Base-by-base conservation (phyloP, 2,329 filamentous ascomycete genomes). In the Polychaeton citri region DNA sequence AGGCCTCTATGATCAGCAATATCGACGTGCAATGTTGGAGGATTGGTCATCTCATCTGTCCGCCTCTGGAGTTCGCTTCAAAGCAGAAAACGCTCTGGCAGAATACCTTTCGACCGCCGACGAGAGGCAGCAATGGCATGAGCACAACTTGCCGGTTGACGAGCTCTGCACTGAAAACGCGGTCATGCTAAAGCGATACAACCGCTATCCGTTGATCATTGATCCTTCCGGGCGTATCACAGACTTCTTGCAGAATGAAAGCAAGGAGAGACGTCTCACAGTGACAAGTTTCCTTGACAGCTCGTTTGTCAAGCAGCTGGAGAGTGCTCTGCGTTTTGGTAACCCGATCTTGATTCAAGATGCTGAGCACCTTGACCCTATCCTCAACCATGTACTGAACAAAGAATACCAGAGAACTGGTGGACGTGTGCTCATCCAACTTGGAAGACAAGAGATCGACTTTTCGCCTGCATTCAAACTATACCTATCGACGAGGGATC, bases 371-470 rank as follows among this genome's bases (percentile, higher is more conserved):
- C 67, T 98, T 38, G 90, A 98, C 54, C 92, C 92, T 1, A 87
- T 98, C 40, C 77, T 98, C 50, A 98, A 96, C 54, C 90, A 98
- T 51, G 88, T 98, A 38, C 76, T 98, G 61, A 98, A 98, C 66
- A 98, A 98, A 60, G 90, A 98, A 56, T 98, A 98, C 60, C 92
- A 98, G 62, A 92, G 87, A 66, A 98, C 92, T 19, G 90, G 90
- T 48, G 90, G 90, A 16, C 88, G 90, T 72, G 88, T 96, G 32
- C 76, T 98, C 36, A 98, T 98, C 44, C 90, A 98, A 61, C 81
- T 98, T 28, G 90, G 90, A 52, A 95, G 90, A 62, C 92, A 98
- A 61, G 87, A 98, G 62, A 98, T 98, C 46, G 90, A 98, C 60
- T 98, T 98, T 63, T 98, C 90, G 34, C 88, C 90, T 2, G 77